Conservation (phyloP, 164 flowering plant species). For the Magnolia officinalis region DNA sequence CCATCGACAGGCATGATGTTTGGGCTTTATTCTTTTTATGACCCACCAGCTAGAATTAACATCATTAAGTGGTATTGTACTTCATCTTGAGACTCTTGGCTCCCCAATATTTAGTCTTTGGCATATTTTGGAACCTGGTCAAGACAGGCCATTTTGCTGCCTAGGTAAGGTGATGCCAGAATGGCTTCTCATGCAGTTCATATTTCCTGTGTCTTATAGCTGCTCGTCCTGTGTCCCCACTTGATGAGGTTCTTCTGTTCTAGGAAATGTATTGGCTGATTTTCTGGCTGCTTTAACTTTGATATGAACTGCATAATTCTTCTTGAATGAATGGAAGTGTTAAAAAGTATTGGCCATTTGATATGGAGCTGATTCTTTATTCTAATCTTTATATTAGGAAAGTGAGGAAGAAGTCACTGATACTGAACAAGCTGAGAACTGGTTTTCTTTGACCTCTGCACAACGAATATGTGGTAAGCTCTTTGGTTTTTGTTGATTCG, state of each 20-base stretch:
- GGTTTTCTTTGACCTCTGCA: slow-evolving; percentile 98
- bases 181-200: neutral
- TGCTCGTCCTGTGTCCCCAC: too few species aligned
- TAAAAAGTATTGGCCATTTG: neutral
- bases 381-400: slow-evolving; percentile 47
- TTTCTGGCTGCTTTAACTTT: slow-evolving; percentile 4
- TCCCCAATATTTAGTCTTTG: too few species aligned
- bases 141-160: neutral
- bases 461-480: slow-evolving; percentile 91
- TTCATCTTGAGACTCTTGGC: too few species aligned
- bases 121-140: too few species aligned
- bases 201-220: too few species aligned
- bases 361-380: slow-evolving; percentile 10
- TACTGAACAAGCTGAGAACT: slow-evolving; percentile 98
- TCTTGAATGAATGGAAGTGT: neutral
- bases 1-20: neutral
- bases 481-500: neutral
- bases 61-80: too few species aligned
- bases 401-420: slow-evolving; percentile 97
- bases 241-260: neutral
- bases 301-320: slow-evolving; percentile 2
- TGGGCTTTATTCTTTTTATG: neutral
- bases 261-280: neutral
- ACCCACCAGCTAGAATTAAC: neutral
- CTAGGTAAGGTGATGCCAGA: neutral